phyloP scores from a whole-genome alignment of 1,284 basidiomycete species.

The Gymnopus androsaceus region DNA sequence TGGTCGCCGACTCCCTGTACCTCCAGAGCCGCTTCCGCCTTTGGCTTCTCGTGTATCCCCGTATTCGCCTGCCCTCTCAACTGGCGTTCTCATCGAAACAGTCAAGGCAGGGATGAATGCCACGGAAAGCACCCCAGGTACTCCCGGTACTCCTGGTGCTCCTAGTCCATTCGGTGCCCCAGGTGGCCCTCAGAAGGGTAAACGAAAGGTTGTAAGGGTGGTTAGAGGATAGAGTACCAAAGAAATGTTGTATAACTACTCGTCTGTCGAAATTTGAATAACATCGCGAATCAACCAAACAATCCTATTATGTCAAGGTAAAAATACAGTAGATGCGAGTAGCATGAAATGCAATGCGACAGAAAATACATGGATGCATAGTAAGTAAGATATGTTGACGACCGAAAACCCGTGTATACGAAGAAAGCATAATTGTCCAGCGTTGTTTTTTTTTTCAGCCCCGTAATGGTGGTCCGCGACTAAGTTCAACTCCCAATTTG shows the following conservation, averaged over 20 bases:
- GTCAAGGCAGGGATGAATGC: conserved; percentile 80
- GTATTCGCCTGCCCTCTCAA: conserved; percentile 71
- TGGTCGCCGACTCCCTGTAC: conserved; percentile 39
- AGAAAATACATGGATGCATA: not conserved
- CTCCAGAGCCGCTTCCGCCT: conserved; percentile 56
- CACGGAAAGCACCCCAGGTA: conserved; percentile 41
- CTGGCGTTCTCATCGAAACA: conserved; percentile 74
- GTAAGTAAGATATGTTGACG: not conserved
- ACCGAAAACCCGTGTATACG: not conserved
- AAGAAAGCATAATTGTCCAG: not conserved
- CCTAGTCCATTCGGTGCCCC: conserved; percentile 13
- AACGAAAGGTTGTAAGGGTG: conserved; percentile 77
- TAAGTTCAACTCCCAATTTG: conserved; percentile 71
- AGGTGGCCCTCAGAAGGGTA: conserved; percentile 63
- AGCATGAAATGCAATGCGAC: conserved; percentile 1
- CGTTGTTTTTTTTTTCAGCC: not conserved
- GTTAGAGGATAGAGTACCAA: conserved; percentile 54
- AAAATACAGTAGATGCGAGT: not conserved
- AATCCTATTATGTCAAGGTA: not conserved
- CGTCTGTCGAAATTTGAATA: not conserved
- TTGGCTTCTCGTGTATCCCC: conserved; percentile 57
- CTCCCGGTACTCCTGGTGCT: conserved; percentile 30
- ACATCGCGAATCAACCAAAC: no score
- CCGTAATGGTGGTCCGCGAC: conserved; percentile 56
- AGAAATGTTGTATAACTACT: not conserved